Base-by-base conservation (phyloP, 2,329 filamentous ascomycete species). In the Domatiomyces globalis region DNA sequence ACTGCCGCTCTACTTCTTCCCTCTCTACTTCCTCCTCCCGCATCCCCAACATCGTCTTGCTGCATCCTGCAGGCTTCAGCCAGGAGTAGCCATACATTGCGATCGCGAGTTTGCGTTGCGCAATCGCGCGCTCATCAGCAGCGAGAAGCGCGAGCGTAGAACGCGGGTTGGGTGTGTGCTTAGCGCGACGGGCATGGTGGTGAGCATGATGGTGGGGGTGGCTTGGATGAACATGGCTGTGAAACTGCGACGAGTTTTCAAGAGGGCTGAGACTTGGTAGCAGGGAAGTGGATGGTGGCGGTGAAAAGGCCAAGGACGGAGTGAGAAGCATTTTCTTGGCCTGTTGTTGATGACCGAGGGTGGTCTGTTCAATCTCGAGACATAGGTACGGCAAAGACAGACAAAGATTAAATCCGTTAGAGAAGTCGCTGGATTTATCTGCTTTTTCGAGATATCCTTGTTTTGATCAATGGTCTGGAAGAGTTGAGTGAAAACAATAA, bases 1-100 rank as follows among this genome's bases (percentile, higher is more conserved):
- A 83, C 42, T 90, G 74, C 63, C 89, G 84, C 64, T 85, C 77
- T 48, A 83, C 79, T 67, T 98, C 92, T 64, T 90, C 84, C 51
- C 85, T 78, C 71, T 98, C 92, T 9, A 85, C 79, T 58, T 83
- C 81, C 71, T 98, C 92, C 68, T 98, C 92, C 43, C 85, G 83
- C 69, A 88, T 79, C 56, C 94, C 88, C 64, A 94, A 83, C 54
- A 95, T 79, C 1, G 90, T 95, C 73, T 96, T 98, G 52, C 80
- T 67, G 51, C 95, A 77, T 6, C 90, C 92, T 0, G 87, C 88
- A 0, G 92, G 92, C 53, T 84, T 85, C 51, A 98, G 82, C 92
- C 92, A 98, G 45, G 78, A 79, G 58, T 83, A 85, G 54, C 92
- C 92, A 64, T 94, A 95, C 62, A 88, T 85, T 46, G 84, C 79